phyloP scores from a whole-genome alignment of 768 basidiomycete genomes.

The Imleria badia region DNA sequence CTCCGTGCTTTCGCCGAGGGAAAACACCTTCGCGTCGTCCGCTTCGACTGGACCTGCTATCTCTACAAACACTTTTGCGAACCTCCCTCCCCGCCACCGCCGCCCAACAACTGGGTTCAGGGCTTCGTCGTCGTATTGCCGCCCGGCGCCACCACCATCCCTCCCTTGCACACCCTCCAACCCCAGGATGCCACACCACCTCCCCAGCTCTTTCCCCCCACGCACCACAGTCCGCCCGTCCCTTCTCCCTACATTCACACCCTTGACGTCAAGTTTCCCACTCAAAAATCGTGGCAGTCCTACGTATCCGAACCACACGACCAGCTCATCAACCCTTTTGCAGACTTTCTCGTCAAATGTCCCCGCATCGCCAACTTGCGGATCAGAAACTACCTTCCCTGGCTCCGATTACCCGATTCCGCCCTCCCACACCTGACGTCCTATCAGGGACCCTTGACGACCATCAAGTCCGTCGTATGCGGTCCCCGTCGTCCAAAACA shows the following conservation, averaged over 20 bases:
- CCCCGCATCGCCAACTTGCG: conserved; percentile 20
- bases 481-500: conserved; percentile 18
- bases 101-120: conserved; percentile 14
- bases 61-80: conserved; percentile 34
- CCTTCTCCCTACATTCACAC: conserved; percentile 28
- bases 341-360: conserved; percentile 25
- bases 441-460: conserved; percentile 28
- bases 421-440: conserved; percentile 21
- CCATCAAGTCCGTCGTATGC: conserved; percentile 25
- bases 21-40: conserved; percentile 38
- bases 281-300: conserved; percentile 31
- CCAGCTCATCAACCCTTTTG: conserved; percentile 27
- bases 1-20: conserved; percentile 37
- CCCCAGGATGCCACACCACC: not conserved
- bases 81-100: not conserved
- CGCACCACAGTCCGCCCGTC: conserved; percentile 14
- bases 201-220: conserved; percentile 1
- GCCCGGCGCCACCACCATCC: conserved; percentile 1
- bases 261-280: conserved; percentile 31
- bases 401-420: conserved; percentile 18
- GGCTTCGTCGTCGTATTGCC: conserved; percentile 11
- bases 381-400: conserved; percentile 29
- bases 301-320: conserved; percentile 28
- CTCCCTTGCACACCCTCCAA: conserved; percentile 12
- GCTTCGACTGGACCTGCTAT: conserved; percentile 43